Evolutionary conservation across 164 flowering plant species (phyloP), one percentile per base, ranked within the genome.

Genomic region (Vitis amurensis): DNA sequence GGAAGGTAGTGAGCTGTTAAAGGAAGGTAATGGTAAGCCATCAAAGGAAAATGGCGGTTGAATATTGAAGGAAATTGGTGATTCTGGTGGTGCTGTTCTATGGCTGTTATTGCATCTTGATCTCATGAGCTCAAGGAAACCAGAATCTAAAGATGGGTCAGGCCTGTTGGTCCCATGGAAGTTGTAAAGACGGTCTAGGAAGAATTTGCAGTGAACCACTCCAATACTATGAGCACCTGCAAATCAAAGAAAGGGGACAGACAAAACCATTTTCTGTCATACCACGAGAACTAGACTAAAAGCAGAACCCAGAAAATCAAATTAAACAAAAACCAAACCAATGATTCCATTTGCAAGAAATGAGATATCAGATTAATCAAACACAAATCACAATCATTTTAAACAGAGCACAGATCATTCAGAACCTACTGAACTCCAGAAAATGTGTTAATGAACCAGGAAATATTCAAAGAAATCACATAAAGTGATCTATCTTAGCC

Each of bases 171-270:
- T 79, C 19, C 81, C 79, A 30, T 37, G 37, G 57, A 81, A 84
- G 75, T 83, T 75, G 69, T 71, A 61, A 55, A 83, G 84, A 52
- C 82, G 67, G 44, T 70, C 61, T 11, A 29, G 6, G 61, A 82
- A 69, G 80, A 82, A 84, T 13, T 74, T 70, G 82, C 85, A 82
- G 71, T 84, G 82, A 47, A 80, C 68, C 27, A 52, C 58, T 51
- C 87, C 85, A 62, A 78, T 76, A 79, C 83, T 82, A 52, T 82
- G 84, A 49, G 82, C 76, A 57, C 87, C 87, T 84, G 71, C 13
- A 11, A 69, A 59, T 12, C 17, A 70, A 57, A 14, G 30, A 9
- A 62, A 3, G 3, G 7, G 17, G n/a, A 31, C 23, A 11, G 29
- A 30, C 10, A 14, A 44, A 29, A 49, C 17, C 53, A 50, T 49